Evolutionary conservation across 208 protist species (phyloP), one percentile per base, ranked within the genome.

Genomic region (Wallacemonas collosoma): DNA sequence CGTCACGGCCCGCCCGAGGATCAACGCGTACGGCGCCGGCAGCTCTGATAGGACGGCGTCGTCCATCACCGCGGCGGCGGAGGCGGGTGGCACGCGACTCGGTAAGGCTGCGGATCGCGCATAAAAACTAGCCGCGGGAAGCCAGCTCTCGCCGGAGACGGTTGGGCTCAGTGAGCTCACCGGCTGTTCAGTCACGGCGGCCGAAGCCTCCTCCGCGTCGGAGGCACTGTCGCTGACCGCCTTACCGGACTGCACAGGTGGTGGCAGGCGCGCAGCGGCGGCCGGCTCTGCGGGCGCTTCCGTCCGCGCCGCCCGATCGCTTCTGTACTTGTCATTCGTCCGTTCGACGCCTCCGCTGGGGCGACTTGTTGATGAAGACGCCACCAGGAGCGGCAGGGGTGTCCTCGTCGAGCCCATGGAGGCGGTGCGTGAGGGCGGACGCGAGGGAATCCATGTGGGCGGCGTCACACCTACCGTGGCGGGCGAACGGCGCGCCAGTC

Each of bases 401-500:
- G 53, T 8, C 53, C 14, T 57, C 14, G 5, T 36, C 53, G 53
- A 57, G 14, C 8, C 14, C 14, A 1, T 36, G 6, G 53, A 57
- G 4, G 60, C 44, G n/a, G 43, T 6, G 41, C 38, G 41, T 41
- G 60, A 65, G 36, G 60, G 7, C 15, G 60, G 8, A 4, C 60
- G 38, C 2, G 43, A 15, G 9, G 60, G 60, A 12, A n/a, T 65
- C 60, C 60, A 65, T 8, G 60, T 65, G 5, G 60, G 60, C 36
- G 60, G 60, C 43, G 51, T n/a, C n/a, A n/a, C 1, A 26, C 15
- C 51, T 17, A 6, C 51, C 4, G 51, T n/a, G 51, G 15, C 5
- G 8, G n/a, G 15, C 0, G 51, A 26, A 26, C 26, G 26, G 0
- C 26, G 26, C 26, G 26, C 26, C 26, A 26, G 26, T 26, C 26